Evolutionary conservation across 345 rosid genomes (phyloP), one percentile per base, ranked within the genome.

Genomic region (Clarkia xantiana): DNA sequence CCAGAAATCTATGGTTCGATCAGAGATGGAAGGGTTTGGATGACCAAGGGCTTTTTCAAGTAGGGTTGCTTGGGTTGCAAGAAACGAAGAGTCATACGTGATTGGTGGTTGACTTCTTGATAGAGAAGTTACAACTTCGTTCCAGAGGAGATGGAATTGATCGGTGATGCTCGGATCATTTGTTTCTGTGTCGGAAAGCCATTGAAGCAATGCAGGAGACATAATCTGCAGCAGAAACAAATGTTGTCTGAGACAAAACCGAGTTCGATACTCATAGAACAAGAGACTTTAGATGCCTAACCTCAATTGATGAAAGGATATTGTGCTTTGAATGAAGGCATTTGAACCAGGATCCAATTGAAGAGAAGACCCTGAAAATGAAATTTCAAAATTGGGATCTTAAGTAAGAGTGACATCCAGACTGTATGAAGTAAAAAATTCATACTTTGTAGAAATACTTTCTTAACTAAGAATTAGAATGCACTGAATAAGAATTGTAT

Each of bases 31-130:
- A 25, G 63, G 42, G 41, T 65, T 59, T 15, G 56, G 62, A 56
- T 76, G 78, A 59, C 55, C 61, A 0, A 74, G 76, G 12, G 80
- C 59, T 63, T 63, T 74, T 52, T 71, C 66, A 8, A 79, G 71
- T 48, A 71, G 67, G 45, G 60, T n/a, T 17, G 77, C 78, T 55
- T 74, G 78, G 18, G 62, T 67, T 54, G 65, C 55, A 25, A 79
- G 76, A 68, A 71, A 53, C 11, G 63, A 52, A 16, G 86, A 71
- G 60, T 69, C 62, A 34, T 64, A 76, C 41, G 40, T 38, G 49
- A 71, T 60, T 5, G 64, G 68, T 0, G 78, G 80, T 43, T 41
- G 62, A 61, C 82, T 67, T 64, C 72, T 69, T 44, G 12, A 63
- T 38, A 63, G 60, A 62, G 72, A 71, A 43, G 55, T 62, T 18